Evolutionary conservation across 2,329 filamentous ascomycete species (phyloP).

Genomic region (Penicillium sclerotigenum): DNA sequence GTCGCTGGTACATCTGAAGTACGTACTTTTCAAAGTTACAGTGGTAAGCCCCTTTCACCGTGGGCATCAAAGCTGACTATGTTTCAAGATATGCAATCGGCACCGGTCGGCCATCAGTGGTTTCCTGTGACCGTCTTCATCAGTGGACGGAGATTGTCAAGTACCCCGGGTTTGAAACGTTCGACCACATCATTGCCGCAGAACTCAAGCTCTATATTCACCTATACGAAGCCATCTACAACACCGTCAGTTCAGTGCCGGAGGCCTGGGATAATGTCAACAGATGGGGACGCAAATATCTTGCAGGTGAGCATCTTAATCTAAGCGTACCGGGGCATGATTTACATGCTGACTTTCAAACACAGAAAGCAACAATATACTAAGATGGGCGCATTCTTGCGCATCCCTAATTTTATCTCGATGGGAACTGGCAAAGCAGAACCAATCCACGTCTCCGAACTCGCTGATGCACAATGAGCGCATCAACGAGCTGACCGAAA

Average conservation of each 20-base stretch:
- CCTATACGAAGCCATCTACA: slow-evolving; percentile 5
- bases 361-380: not conserved
- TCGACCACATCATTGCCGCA: slow-evolving; percentile 5
- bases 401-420: slow-evolving; percentile 6
- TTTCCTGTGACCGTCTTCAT: slow-evolving; percentile 7
- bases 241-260: not conserved
- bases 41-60: not conserved
- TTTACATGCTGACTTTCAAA: not conserved
- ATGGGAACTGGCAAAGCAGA: slow-evolving; percentile 9
- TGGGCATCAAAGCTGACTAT: not conserved
- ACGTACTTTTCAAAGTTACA: not conserved
- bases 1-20: slow-evolving; percentile 9
- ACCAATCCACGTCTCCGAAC: not conserved
- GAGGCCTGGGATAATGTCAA: slow-evolving; percentile 8
- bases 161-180: slow-evolving; percentile 4
- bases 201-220: slow-evolving; percentile 10
- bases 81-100: slow-evolving; percentile 2
- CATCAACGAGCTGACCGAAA: not conserved
- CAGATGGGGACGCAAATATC: slow-evolving; percentile 1
- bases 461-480: not conserved
- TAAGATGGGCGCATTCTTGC: slow-evolving; percentile 5
- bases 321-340: rapidly evolving
- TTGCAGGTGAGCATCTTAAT: not conserved
- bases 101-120: slow-evolving; percentile 6
- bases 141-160: slow-evolving; percentile 2